A percentile compares a stretch with the other conserved stretches of the same genome.
Conservation (phyloP, 257 asterid species). For the Petrea volubilis region DNA sequence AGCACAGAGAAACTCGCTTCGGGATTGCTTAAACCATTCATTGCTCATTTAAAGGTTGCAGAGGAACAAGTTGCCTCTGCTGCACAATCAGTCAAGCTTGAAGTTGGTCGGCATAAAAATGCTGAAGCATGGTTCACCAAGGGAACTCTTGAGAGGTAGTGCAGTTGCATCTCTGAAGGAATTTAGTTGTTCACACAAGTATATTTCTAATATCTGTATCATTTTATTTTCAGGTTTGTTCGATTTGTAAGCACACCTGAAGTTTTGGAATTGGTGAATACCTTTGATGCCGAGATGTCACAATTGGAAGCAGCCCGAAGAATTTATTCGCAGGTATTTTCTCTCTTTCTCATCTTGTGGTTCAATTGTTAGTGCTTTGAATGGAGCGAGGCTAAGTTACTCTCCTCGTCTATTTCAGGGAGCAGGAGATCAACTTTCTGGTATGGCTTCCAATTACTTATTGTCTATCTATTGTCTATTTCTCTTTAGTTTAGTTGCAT, state of each 20-base stretch:
- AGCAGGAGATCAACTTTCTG: conserved; percentile 59
- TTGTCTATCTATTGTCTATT: conserved; percentile 5
- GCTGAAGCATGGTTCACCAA: conserved; percentile 86
- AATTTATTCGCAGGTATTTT: conserved; percentile 69
- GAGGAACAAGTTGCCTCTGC: conserved; percentile 78
- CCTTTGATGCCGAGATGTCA: conserved; percentile 82
- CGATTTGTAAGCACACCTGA: conserved; percentile 94
- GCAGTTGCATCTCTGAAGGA: conserved; percentile 12
- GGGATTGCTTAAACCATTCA: conserved; percentile 85
- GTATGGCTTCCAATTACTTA: conserved; percentile 32
- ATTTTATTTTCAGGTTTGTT: conserved; percentile 60
- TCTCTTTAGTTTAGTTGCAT: conserved; percentile 8
- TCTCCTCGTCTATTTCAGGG: conserved; percentile 60
- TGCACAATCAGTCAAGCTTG: conserved; percentile 78
- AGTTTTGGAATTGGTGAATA: conserved; percentile 72
- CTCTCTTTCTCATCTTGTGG: background rate
- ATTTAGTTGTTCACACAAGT: background rate
- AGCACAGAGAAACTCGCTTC: conserved; percentile 87
- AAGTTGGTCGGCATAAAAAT: conserved; percentile 52
- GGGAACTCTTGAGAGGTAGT: conserved; percentile 94
- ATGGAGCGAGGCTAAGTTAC: conserved; percentile 21
- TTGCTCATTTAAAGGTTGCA: conserved; percentile 67
- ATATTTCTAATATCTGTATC: conserved; percentile 6
- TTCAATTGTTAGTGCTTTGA: background rate
- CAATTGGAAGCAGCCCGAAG: conserved; percentile 87